phyloP scores from a whole-genome alignment of 2,329 filamentous ascomycete species.

The Aspergillus fijiensis region DNA sequence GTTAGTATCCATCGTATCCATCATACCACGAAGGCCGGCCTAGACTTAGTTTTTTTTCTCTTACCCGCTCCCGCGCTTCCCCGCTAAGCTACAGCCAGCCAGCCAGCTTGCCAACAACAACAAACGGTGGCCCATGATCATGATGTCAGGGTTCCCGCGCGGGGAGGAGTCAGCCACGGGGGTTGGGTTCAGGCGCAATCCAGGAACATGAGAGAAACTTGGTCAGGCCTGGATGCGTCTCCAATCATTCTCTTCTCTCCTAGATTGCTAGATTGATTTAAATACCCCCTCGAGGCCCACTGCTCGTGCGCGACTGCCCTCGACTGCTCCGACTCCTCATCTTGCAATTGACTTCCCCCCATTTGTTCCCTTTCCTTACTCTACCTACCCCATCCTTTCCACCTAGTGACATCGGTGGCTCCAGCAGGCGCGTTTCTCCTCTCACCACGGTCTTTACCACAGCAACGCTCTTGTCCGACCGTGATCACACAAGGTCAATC shows the following conservation, averaged over 20 bases:
- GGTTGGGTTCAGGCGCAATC: neutral
- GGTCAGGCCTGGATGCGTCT: neutral
- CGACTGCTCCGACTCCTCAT: neutral
- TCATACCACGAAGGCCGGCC: too few relatives aligned
- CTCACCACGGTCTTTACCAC: neutral
- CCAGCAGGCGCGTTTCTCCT: neutral
- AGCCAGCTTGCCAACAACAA: neutral
- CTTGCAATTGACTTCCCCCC: too few relatives aligned
- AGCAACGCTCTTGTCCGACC: neutral
- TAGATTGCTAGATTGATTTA: neutral
- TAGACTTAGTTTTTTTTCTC: too few relatives aligned
- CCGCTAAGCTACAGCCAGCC: neutral
- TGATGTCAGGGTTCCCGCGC: slow-evolving; percentile 24
- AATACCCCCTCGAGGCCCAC: neutral
- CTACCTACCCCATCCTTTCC: too few relatives aligned
- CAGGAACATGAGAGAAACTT: slow-evolving; percentile 20
- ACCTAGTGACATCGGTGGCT: neutral
- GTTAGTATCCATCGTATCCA: neutral
- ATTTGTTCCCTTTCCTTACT: neutral
- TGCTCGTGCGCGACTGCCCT: neutral
- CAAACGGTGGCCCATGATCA: slow-evolving; percentile 4
- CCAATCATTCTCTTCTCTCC: neutral
- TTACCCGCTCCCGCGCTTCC: neutral
- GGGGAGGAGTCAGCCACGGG: slow-evolving; percentile 8
- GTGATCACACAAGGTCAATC: neutral